These are phyloP conservation scores for Musa balbisiana DNA, from an alignment of 202 grass and related monocot species.

Conservation along the genomic window DNA sequence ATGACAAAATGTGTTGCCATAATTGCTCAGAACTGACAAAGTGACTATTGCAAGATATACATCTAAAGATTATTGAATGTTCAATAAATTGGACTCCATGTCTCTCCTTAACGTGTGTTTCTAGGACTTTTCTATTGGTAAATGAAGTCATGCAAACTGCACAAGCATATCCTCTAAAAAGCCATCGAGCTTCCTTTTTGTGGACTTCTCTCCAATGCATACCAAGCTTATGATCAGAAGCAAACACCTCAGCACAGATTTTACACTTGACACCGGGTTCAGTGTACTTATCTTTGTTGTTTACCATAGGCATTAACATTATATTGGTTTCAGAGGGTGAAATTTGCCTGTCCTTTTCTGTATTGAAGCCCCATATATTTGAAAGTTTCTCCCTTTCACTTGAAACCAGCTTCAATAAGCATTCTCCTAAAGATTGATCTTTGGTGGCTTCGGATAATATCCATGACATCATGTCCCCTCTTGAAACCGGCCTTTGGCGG, in stretches of 20 bases:
- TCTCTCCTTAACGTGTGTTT: slow-evolving; percentile 75
- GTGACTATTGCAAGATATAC: slow-evolving; percentile 68
- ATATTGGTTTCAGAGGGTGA: slow-evolving; percentile 41
- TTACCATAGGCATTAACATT: slow-evolving; percentile 4
- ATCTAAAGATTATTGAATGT: slow-evolving; percentile 75
- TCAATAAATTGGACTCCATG: slow-evolving; percentile 75
- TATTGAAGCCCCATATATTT: slow-evolving; percentile 59
- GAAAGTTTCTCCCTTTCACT: slow-evolving; percentile 87
- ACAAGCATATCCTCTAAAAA: slow-evolving; percentile 98
- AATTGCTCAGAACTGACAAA: slow-evolving; percentile 77
- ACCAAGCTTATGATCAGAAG: slow-evolving; percentile 59
- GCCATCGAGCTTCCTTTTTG: slow-evolving; percentile 83
- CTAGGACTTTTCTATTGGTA: slow-evolving; percentile 83
- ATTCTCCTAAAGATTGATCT: slow-evolving; percentile 58
- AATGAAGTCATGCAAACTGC: slow-evolving; percentile 84
- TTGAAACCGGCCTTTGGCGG: slow-evolving; percentile 40
- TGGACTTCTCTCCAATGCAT: slow-evolving; percentile 81
- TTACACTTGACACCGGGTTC: slow-evolving; percentile 61
- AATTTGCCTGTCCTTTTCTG: slow-evolving; percentile 39
- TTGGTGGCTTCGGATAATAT: slow-evolving; percentile 60
- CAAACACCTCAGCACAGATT: slow-evolving; percentile 63
- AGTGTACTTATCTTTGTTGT: slow-evolving; percentile 28
- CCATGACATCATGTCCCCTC: slow-evolving; percentile 42
- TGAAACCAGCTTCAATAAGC: slow-evolving; percentile 70
- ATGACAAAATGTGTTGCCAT: slow-evolving; percentile 87